A percentile compares a stretch with the other conserved stretches of the same genome.
Conservation (phyloP, 441 rosid species). For the Aleurites moluccanus region DNA sequence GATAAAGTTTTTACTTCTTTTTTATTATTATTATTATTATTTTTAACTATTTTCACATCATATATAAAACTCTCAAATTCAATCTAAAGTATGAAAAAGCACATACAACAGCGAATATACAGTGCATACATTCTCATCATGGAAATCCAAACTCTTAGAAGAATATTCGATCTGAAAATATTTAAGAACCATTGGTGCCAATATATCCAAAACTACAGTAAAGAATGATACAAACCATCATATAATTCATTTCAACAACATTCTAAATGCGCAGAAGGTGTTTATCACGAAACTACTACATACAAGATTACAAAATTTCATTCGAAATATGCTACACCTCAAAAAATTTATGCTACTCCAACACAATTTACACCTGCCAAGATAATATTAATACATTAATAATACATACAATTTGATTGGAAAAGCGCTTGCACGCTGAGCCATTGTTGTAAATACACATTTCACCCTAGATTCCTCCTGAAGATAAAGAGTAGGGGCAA, state of each 20-base stretch:
- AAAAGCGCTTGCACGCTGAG: slow-evolving; percentile 39
- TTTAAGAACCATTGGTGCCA: neutral
- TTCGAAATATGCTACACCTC: slow-evolving; percentile 14
- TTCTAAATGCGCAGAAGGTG: slow-evolving; percentile 1
- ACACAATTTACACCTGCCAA: slow-evolving; percentile 35
- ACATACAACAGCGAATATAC: too few species aligned
- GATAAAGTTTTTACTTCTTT: too few species aligned
- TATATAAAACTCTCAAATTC: too few species aligned
- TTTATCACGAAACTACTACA: slow-evolving; percentile 12
- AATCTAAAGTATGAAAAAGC: too few species aligned
- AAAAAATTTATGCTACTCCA: slow-evolving; percentile 29
- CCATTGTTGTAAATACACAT: slow-evolving; percentile 20
- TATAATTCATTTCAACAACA: neutral
- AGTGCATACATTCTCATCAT: neutral
- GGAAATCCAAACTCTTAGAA: neutral
- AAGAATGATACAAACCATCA: slow-evolving; percentile 6
- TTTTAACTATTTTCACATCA: too few species aligned
- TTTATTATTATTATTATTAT: too few species aligned
- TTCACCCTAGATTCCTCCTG: neutral
- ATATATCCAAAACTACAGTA: neutral
- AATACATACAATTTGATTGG: slow-evolving; percentile 17
- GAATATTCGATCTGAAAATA: neutral
- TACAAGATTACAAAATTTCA: slow-evolving; percentile 30
- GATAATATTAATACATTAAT: neutral
- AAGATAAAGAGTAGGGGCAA: slow-evolving; percentile 13